These are phyloP conservation scores for Hamigera avellanea DNA, from an alignment of 495 filamentous ascomycete genomes.

Conservation along the genomic window DNA sequence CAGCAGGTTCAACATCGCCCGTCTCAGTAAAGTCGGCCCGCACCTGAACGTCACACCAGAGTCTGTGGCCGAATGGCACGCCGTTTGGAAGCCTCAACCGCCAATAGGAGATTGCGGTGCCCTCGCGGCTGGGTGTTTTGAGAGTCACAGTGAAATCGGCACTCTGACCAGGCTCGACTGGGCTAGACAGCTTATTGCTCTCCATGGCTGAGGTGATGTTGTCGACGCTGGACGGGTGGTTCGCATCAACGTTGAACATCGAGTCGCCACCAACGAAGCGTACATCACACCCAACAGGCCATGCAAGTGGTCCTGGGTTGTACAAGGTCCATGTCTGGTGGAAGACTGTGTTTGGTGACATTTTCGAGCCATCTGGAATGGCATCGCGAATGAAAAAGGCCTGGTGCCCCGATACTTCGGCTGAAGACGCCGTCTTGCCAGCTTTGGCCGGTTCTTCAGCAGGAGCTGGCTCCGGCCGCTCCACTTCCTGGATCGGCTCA, in stretches of 20 bases:
- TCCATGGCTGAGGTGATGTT: conserved; percentile 64
- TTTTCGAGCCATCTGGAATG: conserved; percentile 62
- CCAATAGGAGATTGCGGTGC: conserved; percentile 90
- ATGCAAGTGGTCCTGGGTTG: conserved; percentile 66
- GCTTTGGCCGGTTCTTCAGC: background rate
- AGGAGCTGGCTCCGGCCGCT: conserved; percentile 9
- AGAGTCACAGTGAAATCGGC: conserved; percentile 75
- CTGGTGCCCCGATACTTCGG: conserved; percentile 29
- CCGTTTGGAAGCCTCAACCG: conserved; percentile 77
- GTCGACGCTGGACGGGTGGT: conserved; percentile 59
- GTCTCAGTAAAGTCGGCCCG: conserved; percentile 14
- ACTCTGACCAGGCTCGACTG: conserved; percentile 59
- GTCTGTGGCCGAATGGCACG: conserved; percentile 72
- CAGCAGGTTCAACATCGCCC: conserved; percentile 9
- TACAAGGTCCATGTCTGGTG: conserved; percentile 85
- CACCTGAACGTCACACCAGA: conserved; percentile 91
- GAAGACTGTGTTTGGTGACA: conserved; percentile 60
- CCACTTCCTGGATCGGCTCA: conserved; percentile 47
- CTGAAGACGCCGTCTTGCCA: background rate
- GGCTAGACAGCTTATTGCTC: conserved; percentile 63
- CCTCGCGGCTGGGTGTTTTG: conserved; percentile 60
- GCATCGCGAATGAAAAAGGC: conserved; percentile 73
- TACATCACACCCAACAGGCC: conserved; percentile 85
- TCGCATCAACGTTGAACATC: conserved; percentile 80
- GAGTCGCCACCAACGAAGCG: conserved; percentile 87